Conservation (phyloP, 345 rosid species). For the Euphorbia lathyris region DNA sequence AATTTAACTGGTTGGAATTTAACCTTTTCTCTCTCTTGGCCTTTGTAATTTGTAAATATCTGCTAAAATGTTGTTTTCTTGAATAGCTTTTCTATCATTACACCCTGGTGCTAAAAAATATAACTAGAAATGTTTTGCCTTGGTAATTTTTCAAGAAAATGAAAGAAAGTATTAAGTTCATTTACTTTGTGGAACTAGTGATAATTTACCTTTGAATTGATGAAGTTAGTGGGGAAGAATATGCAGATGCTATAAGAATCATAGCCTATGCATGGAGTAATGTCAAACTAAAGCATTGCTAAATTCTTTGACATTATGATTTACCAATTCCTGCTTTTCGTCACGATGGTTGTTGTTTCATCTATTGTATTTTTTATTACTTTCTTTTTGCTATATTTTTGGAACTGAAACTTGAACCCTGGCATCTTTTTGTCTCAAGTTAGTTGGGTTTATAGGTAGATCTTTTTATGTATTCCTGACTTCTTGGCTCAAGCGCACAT, state of each 20-base stretch:
- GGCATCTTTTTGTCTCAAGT: not conserved
- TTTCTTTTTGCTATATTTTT: not conserved
- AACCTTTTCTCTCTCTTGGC: not conserved
- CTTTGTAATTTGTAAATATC: not conserved
- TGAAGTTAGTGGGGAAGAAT: not conserved
- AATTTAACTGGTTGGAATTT: slow-evolving; percentile 7
- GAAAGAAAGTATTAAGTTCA: not conserved
- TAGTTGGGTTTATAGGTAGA: not conserved
- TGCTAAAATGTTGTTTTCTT: not conserved
- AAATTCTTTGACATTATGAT: not conserved
- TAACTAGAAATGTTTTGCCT: not conserved
- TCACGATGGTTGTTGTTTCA: not conserved
- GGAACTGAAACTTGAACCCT: not conserved
- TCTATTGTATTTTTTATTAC: not conserved
- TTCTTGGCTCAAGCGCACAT: not conserved
- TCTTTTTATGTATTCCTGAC: not conserved
- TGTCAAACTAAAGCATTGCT: not conserved
- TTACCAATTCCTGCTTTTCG: not conserved
- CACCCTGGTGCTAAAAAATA: not conserved
- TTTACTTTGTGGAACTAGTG: not conserved
- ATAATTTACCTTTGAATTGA: not conserved
- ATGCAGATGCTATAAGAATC: not conserved
- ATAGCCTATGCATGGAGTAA: not conserved
- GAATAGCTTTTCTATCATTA: not conserved
- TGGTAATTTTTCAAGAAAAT: not conserved